Percentiles rank a stretch among this genome's conserved stretches.
phyloP scores from a whole-genome alignment of 1,284 basidiomycete genomes.

The Pascua sp. region DNA sequence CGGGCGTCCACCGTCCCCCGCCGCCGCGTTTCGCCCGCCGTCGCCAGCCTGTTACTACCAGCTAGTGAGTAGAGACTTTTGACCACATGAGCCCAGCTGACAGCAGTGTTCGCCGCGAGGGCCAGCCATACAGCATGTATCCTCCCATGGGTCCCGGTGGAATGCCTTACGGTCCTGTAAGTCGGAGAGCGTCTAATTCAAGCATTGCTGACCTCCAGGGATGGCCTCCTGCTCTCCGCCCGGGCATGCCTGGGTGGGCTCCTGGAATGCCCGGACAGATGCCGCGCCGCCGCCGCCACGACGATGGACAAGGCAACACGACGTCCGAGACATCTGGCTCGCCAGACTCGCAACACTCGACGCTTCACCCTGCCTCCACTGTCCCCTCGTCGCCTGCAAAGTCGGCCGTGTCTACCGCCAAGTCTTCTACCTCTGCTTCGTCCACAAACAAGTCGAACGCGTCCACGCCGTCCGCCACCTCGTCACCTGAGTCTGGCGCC shows the following conservation, averaged over 20 bases:
- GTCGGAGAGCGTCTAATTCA: too few relatives aligned
- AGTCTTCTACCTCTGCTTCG: neutral
- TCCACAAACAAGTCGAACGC: neutral
- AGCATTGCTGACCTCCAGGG: too few relatives aligned
- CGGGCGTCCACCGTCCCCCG: neutral
- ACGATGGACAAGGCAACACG: slow-evolving; percentile 1
- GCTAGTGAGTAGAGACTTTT: neutral
- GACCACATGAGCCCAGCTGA: neutral
- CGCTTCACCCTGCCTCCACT: too few relatives aligned
- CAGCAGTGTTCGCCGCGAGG: neutral
- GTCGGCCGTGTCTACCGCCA: too few relatives aligned
- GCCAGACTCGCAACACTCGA: too few relatives aligned
- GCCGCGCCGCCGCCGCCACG: neutral
- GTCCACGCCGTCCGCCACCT: neutral
- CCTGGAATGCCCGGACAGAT: neutral
- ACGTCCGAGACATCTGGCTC: slow-evolving; percentile 1
- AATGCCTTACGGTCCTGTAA: too few relatives aligned
- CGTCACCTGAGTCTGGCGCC: neutral
- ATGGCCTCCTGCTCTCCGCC: neutral
- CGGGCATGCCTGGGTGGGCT: neutral
- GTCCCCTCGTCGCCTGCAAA: too few relatives aligned
- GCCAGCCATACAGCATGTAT: too few relatives aligned
- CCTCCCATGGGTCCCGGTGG: too few relatives aligned
- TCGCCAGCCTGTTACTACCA: neutral
- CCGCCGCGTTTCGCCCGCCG: neutral